These are phyloP conservation scores for Tuber melanosporum DNA, from an alignment of 495 filamentous ascomycete genomes.

Conservation along the genomic window DNA sequence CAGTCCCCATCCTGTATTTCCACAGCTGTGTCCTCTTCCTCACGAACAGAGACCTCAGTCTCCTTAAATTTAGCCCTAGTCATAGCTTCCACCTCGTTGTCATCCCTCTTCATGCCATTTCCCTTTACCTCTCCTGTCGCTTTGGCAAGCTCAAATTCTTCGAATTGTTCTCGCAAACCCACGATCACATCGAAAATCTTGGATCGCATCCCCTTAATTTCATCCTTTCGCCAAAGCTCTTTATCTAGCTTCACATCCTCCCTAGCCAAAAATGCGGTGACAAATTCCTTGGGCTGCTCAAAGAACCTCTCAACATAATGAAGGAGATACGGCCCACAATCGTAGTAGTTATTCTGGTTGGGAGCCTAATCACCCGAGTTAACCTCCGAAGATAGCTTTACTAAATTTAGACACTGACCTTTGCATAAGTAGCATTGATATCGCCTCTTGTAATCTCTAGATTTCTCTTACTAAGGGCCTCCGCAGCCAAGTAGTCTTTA, in stretches of 20 bases:
- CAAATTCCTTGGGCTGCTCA: slow-evolving; percentile 31
- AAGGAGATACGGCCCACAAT: slow-evolving; percentile 82
- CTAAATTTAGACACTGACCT: slow-evolving; percentile 20
- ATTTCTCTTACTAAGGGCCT: slow-evolving; percentile 62
- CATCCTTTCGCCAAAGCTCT: slow-evolving; percentile 35
- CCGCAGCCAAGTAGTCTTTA: slow-evolving; percentile 67
- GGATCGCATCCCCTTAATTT: slow-evolving; percentile 32
- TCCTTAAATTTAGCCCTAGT: not conserved
- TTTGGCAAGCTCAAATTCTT: slow-evolving; percentile 13
- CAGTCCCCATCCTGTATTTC: not conserved
- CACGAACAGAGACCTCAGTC: not conserved
- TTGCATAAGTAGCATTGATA: slow-evolving; percentile 44
- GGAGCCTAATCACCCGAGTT: slow-evolving; percentile 46
- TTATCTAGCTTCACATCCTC: slow-evolving; percentile 24
- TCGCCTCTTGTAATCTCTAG: slow-evolving; percentile 56
- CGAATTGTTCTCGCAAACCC: slow-evolving; percentile 31
- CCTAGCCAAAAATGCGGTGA: slow-evolving; percentile 29
- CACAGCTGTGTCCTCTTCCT: not conserved
- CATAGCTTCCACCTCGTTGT: not conserved
- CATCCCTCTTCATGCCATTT: slow-evolving; percentile 7
- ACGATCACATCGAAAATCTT: slow-evolving; percentile 37
- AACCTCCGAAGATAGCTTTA: slow-evolving; percentile 11
- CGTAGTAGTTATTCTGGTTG: slow-evolving; percentile 72
- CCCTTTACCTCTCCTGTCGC: slow-evolving; percentile 1
- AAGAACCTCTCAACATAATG: slow-evolving; percentile 75